Conservation (phyloP, 1,284 basidiomycete genomes). For the Pseudozyma sp. region DNA sequence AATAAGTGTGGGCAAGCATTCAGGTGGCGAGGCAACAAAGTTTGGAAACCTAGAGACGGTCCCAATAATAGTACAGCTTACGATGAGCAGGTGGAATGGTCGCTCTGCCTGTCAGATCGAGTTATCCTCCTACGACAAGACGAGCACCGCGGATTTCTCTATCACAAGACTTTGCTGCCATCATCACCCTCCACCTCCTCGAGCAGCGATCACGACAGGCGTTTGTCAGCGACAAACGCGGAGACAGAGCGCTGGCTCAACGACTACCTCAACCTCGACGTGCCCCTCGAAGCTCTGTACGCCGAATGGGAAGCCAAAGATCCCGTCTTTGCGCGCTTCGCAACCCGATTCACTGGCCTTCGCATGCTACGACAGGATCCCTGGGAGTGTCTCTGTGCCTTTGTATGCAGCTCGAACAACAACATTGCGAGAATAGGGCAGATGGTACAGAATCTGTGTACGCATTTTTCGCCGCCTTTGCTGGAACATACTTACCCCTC, state of each 20-base stretch:
- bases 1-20: slow-evolving; percentile 68
- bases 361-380: slow-evolving; percentile 90
- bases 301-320: slow-evolving; percentile 81
- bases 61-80: neutral
- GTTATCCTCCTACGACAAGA: slow-evolving; percentile 67
- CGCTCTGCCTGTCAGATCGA: slow-evolving; percentile 63
- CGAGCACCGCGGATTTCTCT: slow-evolving; percentile 50
- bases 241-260: slow-evolving; percentile 80
- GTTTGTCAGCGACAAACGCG: neutral
- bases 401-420: slow-evolving; percentile 98
- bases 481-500: slow-evolving; percentile 64
- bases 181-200: neutral
- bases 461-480: slow-evolving; percentile 74
- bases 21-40: slow-evolving; percentile 60
- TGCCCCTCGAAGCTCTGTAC: slow-evolving; percentile 82
- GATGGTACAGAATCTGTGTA: slow-evolving; percentile 68
- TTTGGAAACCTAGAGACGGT: slow-evolving; percentile 32
- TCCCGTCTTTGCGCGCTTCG: slow-evolving; percentile 78
- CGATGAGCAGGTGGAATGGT: slow-evolving; percentile 61
- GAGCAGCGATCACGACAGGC: neutral
- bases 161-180: slow-evolving; percentile 55
- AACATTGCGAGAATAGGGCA: slow-evolving; percentile 74
- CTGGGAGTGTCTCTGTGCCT: slow-evolving; percentile 77
- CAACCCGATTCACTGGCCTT: slow-evolving; percentile 74
- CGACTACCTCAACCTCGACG: slow-evolving; percentile 89